Evolutionary conservation across 306 rosid species (phyloP).

Genomic region (Cyclanthera cordifolia): DNA sequence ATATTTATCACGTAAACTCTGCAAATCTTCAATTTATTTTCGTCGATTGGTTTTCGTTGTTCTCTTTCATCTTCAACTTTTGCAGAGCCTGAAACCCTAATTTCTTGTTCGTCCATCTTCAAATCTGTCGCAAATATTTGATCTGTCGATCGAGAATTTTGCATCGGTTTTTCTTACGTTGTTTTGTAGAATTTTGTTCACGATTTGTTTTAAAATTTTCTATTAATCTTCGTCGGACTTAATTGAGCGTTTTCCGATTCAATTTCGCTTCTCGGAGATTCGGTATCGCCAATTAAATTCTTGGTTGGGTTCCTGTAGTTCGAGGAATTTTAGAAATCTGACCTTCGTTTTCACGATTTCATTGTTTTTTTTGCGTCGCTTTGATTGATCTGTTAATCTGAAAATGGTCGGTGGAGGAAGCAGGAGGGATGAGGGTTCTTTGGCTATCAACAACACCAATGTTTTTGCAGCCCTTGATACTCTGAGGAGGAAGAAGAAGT

Average conservation of each 20-base stretch:
- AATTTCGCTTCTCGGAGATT: not conserved
- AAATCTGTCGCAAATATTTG: conserved; percentile 15
- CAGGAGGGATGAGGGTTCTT: conserved; percentile 77
- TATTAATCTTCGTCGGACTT: not conserved
- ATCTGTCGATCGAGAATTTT: conserved; percentile 20
- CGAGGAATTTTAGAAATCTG: not conserved
- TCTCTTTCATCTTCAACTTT: not conserved
- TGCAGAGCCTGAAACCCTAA: conserved; percentile 5
- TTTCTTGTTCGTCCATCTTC: not conserved
- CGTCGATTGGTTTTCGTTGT: not conserved
- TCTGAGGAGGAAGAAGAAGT: conserved; percentile 82
- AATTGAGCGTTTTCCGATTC: conserved; percentile 3
- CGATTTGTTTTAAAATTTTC: not conserved
- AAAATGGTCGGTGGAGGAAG: conserved; percentile 81
- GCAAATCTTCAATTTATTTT: not conserved
- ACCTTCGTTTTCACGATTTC: not conserved
- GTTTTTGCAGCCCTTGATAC: conserved; percentile 87
- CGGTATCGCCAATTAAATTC: not conserved
- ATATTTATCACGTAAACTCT: not conserved
- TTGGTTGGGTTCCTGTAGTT: not conserved
- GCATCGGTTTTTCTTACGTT: not conserved
- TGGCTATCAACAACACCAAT: conserved; percentile 60
- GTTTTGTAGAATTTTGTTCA: not conserved
- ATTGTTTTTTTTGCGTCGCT: not conserved
- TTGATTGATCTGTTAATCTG: conserved; percentile 27